Percentiles rank a stretch among this genome's conserved stretches.
Evolutionary conservation across 345 rosid species (phyloP).

Genomic region (Erucastrum elatum): DNA sequence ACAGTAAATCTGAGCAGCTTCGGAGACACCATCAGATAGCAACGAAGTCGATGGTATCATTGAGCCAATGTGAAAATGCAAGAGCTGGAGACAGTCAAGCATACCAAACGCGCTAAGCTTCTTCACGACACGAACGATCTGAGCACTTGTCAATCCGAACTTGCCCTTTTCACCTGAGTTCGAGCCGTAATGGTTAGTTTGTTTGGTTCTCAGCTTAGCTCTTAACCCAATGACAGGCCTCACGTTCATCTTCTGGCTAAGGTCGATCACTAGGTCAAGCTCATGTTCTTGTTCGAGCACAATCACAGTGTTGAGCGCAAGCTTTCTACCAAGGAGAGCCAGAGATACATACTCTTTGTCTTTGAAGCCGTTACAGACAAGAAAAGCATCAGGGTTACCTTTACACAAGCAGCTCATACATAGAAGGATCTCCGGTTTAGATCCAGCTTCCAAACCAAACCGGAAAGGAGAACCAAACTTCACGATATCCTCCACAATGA

Average conservation of each 20-base stretch:
- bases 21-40: slow-evolving; percentile 73
- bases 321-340: slow-evolving; percentile 72
- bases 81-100: slow-evolving; percentile 81
- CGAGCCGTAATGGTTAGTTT: slow-evolving; percentile 86
- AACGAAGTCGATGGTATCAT: slow-evolving; percentile 81
- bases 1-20: slow-evolving; percentile 88
- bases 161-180: slow-evolving; percentile 97
- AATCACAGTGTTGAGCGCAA: neutral
- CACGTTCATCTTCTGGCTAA: slow-evolving; percentile 64
- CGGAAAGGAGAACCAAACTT: slow-evolving; percentile 72
- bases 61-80: slow-evolving; percentile 96
- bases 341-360: slow-evolving; percentile 78
- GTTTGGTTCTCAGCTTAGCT: slow-evolving; percentile 90
- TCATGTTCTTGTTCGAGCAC: slow-evolving; percentile 87
- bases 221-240: slow-evolving; percentile 79
- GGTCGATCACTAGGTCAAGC: slow-evolving; percentile 68
- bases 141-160: slow-evolving; percentile 76
- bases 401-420: slow-evolving; percentile 92
- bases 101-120: slow-evolving; percentile 64
- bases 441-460: slow-evolving; percentile 95
- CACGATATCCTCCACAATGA: slow-evolving; percentile 88
- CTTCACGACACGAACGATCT: slow-evolving; percentile 72
- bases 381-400: slow-evolving; percentile 75
- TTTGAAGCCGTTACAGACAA: slow-evolving; percentile 90
- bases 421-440: slow-evolving; percentile 90